phyloP scores from a whole-genome alignment of 2,329 filamentous ascomycete genomes.

The Fusarium liriodendri region DNA sequence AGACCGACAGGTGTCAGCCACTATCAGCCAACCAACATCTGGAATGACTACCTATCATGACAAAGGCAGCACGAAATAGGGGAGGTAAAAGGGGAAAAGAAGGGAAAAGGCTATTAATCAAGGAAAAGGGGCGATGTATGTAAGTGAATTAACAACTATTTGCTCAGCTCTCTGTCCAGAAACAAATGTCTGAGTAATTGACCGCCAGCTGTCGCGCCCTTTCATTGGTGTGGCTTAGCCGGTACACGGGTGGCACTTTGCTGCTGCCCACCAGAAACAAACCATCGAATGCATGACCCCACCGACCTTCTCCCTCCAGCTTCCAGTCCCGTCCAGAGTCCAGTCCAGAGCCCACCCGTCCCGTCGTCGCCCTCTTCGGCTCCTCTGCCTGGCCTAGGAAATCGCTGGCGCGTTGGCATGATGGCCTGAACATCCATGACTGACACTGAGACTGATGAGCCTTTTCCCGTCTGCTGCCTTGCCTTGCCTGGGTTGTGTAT shows the following conservation, averaged over 20 bases:
- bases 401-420: background rate
- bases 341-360: background rate
- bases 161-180: background rate
- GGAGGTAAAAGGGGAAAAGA: background rate
- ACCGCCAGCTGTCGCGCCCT: background rate
- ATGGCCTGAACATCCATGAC: background rate
- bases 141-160: background rate
- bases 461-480: background rate
- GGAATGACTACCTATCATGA: background rate
- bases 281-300: background rate
- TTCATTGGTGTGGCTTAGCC: background rate
- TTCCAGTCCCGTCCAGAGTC: background rate
- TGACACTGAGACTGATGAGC: background rate
- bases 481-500: constrained; percentile 13
- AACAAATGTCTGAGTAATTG: background rate
- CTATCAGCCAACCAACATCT: background rate
- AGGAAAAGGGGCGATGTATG: background rate
- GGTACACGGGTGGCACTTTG: background rate
- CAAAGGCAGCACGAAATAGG: background rate
- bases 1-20: background rate
- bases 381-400: background rate
- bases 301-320: background rate
- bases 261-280: background rate
- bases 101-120: background rate
- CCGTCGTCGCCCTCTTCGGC: background rate